Base-by-base conservation (phyloP, 2,329 filamentous ascomycete species). In the Penicillium sp. region DNA sequence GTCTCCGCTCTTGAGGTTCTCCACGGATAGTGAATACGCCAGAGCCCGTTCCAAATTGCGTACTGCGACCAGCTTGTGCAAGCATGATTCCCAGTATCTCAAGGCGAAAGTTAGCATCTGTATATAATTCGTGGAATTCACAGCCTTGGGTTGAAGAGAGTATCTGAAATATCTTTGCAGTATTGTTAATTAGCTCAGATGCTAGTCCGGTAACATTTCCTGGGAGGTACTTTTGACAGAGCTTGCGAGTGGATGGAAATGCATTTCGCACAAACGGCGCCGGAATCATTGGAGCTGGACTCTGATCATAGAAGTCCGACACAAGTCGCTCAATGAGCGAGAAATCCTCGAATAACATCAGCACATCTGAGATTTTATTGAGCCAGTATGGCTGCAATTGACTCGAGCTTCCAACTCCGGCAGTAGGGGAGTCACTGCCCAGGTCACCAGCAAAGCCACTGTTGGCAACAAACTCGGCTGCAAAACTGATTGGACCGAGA, bases 21-120 rank as follows among this genome's bases (percentile, higher is more conserved):
- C 46, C 55, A 12, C 53, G 43, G 20, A 35, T 40, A 3, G 55
- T 40, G 7, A 61, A 62, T 20, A 52, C 63, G 6, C 62, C 59
- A 23, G 58, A 54, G 3, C 62, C 60, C 2, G 67, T 59, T 21
- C 66, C 65, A 14, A 66, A 60, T 35, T 62, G 56, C 16, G 58
- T 59, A 9, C 63, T 62, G 16, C 63, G 62, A n/a, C 72, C 74
- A 2, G 75, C 73, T 5, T 71, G 66, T 24, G 71, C 65, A 38
- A 73, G 67, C 5, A 77, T 57, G 11, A 71, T 64, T 0, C 71
- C 74, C 11, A 77, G 65, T 4, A 69, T 70, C 35, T 77, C 74
- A 5, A 77, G 60, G 1, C 74, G 71, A 35, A 75, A 59, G 18
- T 69, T 66, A 14, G 66, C 61, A 0, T 73, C 74, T 0, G 72